Conservation (phyloP, 495 filamentous ascomycete species). For the Lepidopterella palustris region DNA sequence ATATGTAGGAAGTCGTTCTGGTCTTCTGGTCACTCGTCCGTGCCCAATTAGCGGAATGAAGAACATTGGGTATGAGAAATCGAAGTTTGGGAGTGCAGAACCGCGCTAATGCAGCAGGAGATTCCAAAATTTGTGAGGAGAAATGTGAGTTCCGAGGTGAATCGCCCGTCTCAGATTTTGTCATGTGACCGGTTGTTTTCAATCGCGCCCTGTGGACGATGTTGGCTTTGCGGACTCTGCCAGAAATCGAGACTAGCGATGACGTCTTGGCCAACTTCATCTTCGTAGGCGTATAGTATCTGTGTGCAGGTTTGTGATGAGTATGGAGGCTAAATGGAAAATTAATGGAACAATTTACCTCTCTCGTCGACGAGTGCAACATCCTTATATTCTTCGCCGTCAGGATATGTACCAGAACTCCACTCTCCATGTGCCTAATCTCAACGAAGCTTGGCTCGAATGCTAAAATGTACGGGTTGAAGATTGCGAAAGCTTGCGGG, state of each 20-base stretch:
- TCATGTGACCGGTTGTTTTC: not conserved
- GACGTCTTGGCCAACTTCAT: constrained; percentile 86
- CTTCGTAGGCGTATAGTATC: constrained; percentile 96
- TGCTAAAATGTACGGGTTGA: constrained; percentile 90
- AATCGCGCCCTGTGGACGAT: not conserved
- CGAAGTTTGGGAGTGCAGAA: no score
- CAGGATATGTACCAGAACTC: constrained; percentile 84
- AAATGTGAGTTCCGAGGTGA: not conserved
- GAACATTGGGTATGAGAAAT: no score
- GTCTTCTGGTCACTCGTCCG: no score
- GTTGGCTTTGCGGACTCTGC: constrained; percentile 33
- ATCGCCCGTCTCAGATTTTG: not conserved
- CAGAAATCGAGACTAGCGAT: constrained; percentile 97
- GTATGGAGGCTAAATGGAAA: constrained; percentile 5
- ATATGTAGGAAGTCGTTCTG: no score
- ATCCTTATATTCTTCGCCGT: constrained; percentile 93
- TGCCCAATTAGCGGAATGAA: no score
- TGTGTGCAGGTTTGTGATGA: constrained; percentile 30
- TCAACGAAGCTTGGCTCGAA: constrained; percentile 99
- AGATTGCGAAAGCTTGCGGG: constrained; percentile 84
- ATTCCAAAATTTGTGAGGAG: not conserved
- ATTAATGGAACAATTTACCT: constrained; percentile 55
- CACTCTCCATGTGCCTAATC: constrained; percentile 87
- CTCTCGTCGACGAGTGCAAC: constrained; percentile 91
- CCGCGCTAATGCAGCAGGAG: no score